Evolutionary conservation across 1,284 basidiomycete species (phyloP), one percentile per base, ranked within the genome.

Genomic region (Rhodotorula sp.): DNA sequence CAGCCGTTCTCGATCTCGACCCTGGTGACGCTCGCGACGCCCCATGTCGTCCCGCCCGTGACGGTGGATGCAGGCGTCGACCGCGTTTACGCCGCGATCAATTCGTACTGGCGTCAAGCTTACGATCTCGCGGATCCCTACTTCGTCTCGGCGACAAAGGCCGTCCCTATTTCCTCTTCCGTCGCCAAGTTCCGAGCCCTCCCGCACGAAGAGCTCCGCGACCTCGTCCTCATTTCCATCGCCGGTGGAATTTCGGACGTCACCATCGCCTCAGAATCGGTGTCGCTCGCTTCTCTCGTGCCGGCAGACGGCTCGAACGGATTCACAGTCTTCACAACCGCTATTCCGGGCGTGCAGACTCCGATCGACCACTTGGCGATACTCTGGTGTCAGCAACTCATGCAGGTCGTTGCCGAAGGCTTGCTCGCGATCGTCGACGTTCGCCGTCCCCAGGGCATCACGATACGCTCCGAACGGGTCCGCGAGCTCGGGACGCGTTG

Each of bases 341-440:
- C 89, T 1, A 84, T 99, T 21, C 90, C 95, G 56, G 91, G 91
- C 18, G 88, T 90, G 2, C 97, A 95, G 93, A 93, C 94, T 0
- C 91, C 93, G 1, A 91, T 98, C 5, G 95, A 95, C 52, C 97
- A 99, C 81, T 87, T 90, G 62, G 94, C 93, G 67, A 95, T 98
- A 87, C 92, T 98, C 18, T 99, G 97, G 97, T 99, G 97, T 80
- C 92, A 98, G 81, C 97, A 99, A 81, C 88, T 98, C 23, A 88
- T 97, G 45, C 91, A 90, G 88, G 86, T 88, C 49, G 84, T 98
- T 21, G 95, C 95, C 3, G 84, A 90, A 58, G 87, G 88, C 12
- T 86, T 89, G 16, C 82, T 97, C 8, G 89, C 92, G 72, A 84
- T 93, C 60, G 86, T 86, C 3, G 80, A 76, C 49, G 60, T 70